Evolutionary conservation across 208 protist species (phyloP).

Genomic region (Acanthamoeba lenticulata): DNA sequence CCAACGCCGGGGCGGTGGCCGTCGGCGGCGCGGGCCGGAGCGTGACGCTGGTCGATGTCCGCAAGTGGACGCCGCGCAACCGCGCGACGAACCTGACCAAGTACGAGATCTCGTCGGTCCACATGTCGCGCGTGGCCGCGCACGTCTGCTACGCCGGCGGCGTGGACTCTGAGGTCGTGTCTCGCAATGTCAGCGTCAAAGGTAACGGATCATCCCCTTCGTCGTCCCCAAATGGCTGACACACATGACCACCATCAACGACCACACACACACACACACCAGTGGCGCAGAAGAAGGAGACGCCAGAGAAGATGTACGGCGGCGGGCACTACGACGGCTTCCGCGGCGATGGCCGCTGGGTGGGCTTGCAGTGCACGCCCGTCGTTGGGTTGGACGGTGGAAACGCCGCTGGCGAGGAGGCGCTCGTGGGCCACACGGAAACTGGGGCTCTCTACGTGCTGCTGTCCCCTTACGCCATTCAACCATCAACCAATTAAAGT

Average conservation of each 20-base stretch:
- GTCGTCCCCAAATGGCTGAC: not conserved
- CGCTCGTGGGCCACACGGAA: not conserved
- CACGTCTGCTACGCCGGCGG: not conserved
- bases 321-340: constrained; percentile 2
- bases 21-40: not conserved
- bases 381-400: too few species aligned
- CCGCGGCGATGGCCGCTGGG: constrained; percentile 8
- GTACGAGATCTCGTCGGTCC: not conserved
- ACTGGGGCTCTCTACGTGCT: not conserved
- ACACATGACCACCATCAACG: not conserved
- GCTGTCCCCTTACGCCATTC: not conserved
- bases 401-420: not conserved
- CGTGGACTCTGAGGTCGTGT: not conserved
- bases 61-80: not conserved
- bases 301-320: constrained; percentile 1
- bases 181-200: not conserved
- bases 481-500: not conserved
- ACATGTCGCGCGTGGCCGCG: not conserved
- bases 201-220: not conserved
- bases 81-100: constrained; percentile 14
- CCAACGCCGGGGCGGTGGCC: not conserved
- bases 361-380: not conserved
- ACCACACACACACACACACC: not conserved
- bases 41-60: not conserved
- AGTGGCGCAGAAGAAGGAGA: not conserved